phyloP scores from a whole-genome alignment of 2,329 filamentous ascomycete species.

The Anisogramma anomala region DNA sequence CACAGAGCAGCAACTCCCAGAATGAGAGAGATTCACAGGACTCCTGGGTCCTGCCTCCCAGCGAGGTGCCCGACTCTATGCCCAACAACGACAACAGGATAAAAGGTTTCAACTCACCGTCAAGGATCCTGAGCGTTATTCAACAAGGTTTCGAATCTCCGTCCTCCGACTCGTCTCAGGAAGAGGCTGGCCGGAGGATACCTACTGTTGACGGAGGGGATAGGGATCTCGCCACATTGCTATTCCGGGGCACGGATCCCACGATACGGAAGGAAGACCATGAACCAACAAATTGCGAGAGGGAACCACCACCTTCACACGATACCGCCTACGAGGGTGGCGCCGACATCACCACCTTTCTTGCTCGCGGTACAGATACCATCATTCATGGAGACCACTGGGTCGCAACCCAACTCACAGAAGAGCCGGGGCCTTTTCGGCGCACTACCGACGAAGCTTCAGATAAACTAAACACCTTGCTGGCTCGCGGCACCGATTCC shows the following conservation, averaged over 20 bases:
- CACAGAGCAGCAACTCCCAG: not conserved
- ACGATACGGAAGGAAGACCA: not conserved
- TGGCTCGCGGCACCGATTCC: not conserved
- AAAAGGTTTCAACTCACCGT: conserved; percentile 33
- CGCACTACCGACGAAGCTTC: not conserved
- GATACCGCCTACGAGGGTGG: not conserved
- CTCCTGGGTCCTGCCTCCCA: conserved; percentile 35
- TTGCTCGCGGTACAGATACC: not conserved
- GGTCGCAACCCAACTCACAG: not conserved
- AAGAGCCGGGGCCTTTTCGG: not conserved
- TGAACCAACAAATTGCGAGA: not conserved
- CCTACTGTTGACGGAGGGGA: not conserved
- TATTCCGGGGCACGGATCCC: not conserved
- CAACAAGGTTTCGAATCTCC: too few species aligned
- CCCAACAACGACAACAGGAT: conserved; percentile 26
- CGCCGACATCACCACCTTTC: not conserved
- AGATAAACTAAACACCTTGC: not conserved
- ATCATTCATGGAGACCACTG: not conserved
- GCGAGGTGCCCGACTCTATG: conserved; percentile 45
- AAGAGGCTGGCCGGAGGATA: not conserved
- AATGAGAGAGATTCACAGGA: conserved; percentile 17
- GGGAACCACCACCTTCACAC: not conserved
- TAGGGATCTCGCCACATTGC: not conserved
- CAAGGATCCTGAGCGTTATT: conserved; percentile 38
- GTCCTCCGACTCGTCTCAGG: too few species aligned